Evolutionary conservation across 2,329 filamentous ascomycete species (phyloP), one percentile per base, ranked within the genome.

Genomic region (Paecilomyces niveus): DNA sequence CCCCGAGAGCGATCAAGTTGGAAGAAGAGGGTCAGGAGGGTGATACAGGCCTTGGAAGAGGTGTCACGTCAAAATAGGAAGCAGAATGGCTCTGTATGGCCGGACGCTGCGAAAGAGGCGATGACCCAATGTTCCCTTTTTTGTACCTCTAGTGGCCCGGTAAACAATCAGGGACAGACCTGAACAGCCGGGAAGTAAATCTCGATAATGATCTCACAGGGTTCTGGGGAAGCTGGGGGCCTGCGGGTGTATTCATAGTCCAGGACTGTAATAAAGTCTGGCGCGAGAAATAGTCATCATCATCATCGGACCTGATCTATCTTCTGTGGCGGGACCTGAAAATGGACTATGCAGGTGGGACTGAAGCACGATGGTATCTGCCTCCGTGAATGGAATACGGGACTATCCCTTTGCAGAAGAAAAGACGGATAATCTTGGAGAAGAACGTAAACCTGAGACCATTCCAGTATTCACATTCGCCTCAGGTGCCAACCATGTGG

Each of bases 401-500:
- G 50, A 35, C 51, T 33, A 31, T 54, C 22, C 33, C 32, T 39
- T 22, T 56, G 54, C 21, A 45, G 33, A 55, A 26, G 21, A 50
- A 32, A 53, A 24, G 53, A n/a, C 33, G 51, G 55, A 24, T 53
- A 51, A 51, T 18, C 39, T 5, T 45, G 11, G 5, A 53, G 57
- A 54, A 52, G 53, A 53, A 56, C 24, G n/a, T 24, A 26, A 56
- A 21, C 32, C 22, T 13, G 50, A 26, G 50, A 52, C 50, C 26
- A 52, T 26, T 4, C 7, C 50, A 13, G 50, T n/a, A 52, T 52
- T 52, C 21, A 52, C 26, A 45, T 29, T 52, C 21, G 50, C 50
- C 50, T 64, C 65, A 69, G 64, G 58, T 71, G 67, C 67, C 68
- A 70, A 70, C 68, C 68, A 70, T 70, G 67, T 70, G 68, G 22